Percentiles rank a stretch among this genome's conserved stretches.
Evolutionary conservation across 2,329 filamentous ascomycete species (phyloP).

Genomic region (Pseudogymnoascus sp.): DNA sequence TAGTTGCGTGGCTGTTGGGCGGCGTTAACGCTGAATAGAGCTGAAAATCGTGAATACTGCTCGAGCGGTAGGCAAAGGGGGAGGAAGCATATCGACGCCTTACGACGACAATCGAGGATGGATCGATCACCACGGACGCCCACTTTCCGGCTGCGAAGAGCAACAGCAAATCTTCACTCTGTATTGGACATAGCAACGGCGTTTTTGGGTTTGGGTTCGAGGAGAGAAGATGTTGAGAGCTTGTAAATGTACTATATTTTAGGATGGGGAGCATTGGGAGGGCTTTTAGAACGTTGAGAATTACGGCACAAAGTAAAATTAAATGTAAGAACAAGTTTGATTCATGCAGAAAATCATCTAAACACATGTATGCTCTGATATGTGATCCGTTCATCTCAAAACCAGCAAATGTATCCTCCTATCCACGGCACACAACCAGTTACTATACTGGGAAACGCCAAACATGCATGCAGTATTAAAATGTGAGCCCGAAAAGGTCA

Average conservation of each 20-base stretch:
- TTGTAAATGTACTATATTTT: constrained; percentile 6
- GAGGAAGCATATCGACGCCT: not conserved
- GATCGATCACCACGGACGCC: not conserved
- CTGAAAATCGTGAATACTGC: not conserved
- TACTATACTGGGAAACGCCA: constrained; percentile 3
- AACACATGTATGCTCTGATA: not conserved
- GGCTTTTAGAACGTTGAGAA: constrained; percentile 2
- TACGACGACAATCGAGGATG: not conserved
- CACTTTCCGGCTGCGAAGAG: not conserved
- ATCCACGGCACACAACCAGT: constrained; percentile 7
- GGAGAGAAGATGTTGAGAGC: not conserved
- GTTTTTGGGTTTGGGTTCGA: not conserved
- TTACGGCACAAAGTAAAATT: constrained; percentile 4
- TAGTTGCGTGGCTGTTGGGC: constrained; percentile 27
- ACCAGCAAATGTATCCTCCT: not conserved
- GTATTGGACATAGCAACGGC: constrained; percentile 12
- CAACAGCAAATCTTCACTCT: constrained; percentile 11
- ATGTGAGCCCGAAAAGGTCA: not conserved
- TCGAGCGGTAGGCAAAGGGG: not conserved
- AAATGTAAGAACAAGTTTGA: constrained; percentile 7
- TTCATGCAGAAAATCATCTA: constrained; percentile 3
- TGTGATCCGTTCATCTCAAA: not conserved
- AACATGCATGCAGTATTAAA: constrained; percentile 7
- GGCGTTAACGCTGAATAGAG: constrained; percentile 11
- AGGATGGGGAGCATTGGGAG: constrained; percentile 1